A percentile compares a stretch with the other conserved stretches of the same genome.
These are phyloP conservation scores for Boletus austroedulis DNA, from an alignment of 1,284 basidiomycete genomes.

Conservation along the genomic window DNA sequence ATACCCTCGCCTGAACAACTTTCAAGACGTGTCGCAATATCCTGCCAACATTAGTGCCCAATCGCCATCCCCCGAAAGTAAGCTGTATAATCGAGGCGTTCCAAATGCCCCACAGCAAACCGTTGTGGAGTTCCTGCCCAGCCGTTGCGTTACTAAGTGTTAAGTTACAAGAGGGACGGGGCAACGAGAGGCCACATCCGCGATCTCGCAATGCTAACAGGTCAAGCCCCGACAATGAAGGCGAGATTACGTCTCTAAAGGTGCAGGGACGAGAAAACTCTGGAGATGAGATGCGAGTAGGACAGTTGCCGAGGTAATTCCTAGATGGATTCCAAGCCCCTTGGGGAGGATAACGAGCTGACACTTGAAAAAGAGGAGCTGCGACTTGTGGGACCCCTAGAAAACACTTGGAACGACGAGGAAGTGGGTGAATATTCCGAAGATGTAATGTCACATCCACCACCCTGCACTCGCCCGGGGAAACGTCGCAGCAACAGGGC, in stretches of 20 bases:
- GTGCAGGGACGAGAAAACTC: neutral
- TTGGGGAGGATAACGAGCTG: neutral
- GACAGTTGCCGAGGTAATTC: conserved; percentile 3
- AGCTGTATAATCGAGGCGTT: too few relatives aligned
- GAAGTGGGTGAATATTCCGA: conserved; percentile 12
- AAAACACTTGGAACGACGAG: conserved; percentile 2
- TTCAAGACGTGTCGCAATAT: too few relatives aligned
- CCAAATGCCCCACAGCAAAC: too few relatives aligned
- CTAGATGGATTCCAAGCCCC: neutral
- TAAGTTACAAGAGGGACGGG: too few relatives aligned
- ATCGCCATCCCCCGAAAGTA: too few relatives aligned
- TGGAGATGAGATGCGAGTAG: neutral
- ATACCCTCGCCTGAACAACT: too few relatives aligned
- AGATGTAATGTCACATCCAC: neutral
- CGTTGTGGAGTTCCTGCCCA: too few relatives aligned
- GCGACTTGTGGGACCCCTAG: neutral
- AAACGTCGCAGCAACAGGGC: conserved; percentile 6
- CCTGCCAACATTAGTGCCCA: too few relatives aligned
- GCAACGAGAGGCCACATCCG: too few relatives aligned
- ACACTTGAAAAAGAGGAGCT: conserved; percentile 4
- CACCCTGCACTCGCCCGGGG: neutral
- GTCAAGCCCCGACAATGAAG: too few relatives aligned
- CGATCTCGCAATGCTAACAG: too few relatives aligned
- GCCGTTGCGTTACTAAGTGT: too few relatives aligned
- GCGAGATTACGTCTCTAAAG: neutral